Base-by-base conservation (phyloP, 129 eudicot genomes). In the Pseudognaphalium luteoalbum region DNA sequence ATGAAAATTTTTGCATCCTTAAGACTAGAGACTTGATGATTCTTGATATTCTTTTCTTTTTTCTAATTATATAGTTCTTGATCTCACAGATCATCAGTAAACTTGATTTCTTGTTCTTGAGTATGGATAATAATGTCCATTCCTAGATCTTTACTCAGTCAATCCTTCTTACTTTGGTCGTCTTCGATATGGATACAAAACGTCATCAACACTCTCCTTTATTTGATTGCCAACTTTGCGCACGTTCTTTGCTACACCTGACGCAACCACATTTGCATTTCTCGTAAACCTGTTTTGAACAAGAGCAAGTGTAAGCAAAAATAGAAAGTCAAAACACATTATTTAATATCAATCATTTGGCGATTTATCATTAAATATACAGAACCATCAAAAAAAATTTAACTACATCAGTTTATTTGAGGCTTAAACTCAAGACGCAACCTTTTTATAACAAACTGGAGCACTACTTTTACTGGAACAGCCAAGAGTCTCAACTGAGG, bases 181-280 rank as follows among this genome's bases (percentile, higher is more conserved):
- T 68, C 90, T 87, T 68, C 89, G 81, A 64, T 91, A 85, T 51
- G 97, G 93, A 83, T 87, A 89, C 69, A 94, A 75, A 51, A 93
- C 82, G 73, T 89, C 97, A 78, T 91, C 90, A 30, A 94, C 70
- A 69, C 89, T 79, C 47, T 86, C 93, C 83, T 94, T 94, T 50
- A 94, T 73, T 50, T 80, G 90, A 76, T 88, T 89, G 51, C 97
- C 99, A 41, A 94, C 92, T 83, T 61, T 89, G 15, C 88, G 86
- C 32, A 81, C 68, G 54, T 94, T 91, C 81, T 90, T 91, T 21
- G 86, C 97, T 30, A 94, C 97, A 39, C 99, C 97, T 65, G 88
- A 81, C 21, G 99, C 99, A 65, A 94, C 97, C 77, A 94, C 47
- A 60, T 71, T 84, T 76, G 97, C 97, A 54, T 94, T 94, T 78